Percentiles rank a stretch among this genome's conserved stretches.
Conservation (phyloP, 306 rosid genomes). For the Arachis stenosperma region DNA sequence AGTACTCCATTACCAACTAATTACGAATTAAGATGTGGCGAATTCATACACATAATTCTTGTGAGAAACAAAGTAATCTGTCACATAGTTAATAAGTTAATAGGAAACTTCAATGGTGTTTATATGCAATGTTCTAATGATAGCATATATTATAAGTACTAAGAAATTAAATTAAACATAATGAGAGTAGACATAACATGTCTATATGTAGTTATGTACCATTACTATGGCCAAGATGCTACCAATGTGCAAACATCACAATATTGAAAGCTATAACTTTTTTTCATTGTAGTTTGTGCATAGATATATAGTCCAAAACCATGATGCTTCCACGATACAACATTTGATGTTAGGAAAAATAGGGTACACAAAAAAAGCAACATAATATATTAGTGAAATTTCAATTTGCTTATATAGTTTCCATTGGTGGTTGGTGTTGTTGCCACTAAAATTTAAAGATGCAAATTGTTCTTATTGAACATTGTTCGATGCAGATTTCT, state of each 20-base stretch:
- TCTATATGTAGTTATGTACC: background rate
- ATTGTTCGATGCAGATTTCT: background rate
- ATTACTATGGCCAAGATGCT: background rate
- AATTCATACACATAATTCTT: background rate
- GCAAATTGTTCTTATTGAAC: slow-evolving; percentile 3
- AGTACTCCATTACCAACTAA: background rate
- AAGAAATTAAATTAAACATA: background rate
- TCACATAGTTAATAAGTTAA: background rate
- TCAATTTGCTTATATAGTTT: background rate
- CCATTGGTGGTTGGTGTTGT: background rate
- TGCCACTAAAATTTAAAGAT: background rate
- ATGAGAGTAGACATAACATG: background rate
- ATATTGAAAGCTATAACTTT: background rate
- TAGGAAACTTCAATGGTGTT: background rate
- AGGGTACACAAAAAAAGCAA: too few species aligned
- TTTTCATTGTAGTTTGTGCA: background rate
- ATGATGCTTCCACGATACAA: slow-evolving; percentile 11
- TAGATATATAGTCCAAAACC: slow-evolving; percentile 5
- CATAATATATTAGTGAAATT: background rate
- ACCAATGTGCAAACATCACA: background rate
- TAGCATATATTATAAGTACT: background rate
- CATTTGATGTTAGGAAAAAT: too few species aligned
- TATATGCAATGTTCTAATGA: background rate
- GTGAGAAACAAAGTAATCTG: background rate
- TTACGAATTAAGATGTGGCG: background rate